Percentiles rank a stretch among this genome's conserved stretches.
These are phyloP conservation scores for Aspergillus cristatus DNA, from an alignment of 495 filamentous ascomycete species.

Conservation along the genomic window DNA sequence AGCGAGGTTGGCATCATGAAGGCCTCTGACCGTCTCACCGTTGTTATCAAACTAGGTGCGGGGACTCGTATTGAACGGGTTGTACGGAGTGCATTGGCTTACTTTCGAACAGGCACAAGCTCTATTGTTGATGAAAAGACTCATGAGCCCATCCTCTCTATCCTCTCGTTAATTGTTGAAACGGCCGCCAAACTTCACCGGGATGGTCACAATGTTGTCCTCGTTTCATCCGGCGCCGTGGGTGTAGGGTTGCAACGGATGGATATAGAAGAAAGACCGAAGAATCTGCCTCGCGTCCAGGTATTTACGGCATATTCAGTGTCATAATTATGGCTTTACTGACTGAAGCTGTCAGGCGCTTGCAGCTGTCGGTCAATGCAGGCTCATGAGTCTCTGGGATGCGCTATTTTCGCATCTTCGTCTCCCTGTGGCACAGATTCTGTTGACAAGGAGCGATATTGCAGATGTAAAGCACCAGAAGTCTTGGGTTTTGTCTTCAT, in stretches of 20 bases:
- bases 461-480: slow-evolving; percentile 59
- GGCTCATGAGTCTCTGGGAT: slow-evolving; percentile 94
- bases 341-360: slow-evolving; percentile 52
- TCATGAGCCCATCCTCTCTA: slow-evolving; percentile 93
- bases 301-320: slow-evolving; percentile 23
- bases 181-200: slow-evolving; percentile 75
- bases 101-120: slow-evolving; percentile 62
- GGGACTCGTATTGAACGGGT: slow-evolving; percentile 14
- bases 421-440: slow-evolving; percentile 87
- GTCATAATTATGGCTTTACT: not conserved
- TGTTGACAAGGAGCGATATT: slow-evolving; percentile 95
- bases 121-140: slow-evolving; percentile 96
- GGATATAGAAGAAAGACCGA: slow-evolving; percentile 82
- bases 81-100: slow-evolving; percentile 3
- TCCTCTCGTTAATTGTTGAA: slow-evolving; percentile 82
- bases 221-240: slow-evolving; percentile 95
- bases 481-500: not conserved
- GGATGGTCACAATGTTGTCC: slow-evolving; percentile 87
- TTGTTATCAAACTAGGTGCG: slow-evolving; percentile 93
- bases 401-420: slow-evolving; percentile 76
- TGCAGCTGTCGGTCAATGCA: slow-evolving; percentile 92
- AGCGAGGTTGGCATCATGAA: slow-evolving; percentile 12
- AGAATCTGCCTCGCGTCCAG: slow-evolving; percentile 77
- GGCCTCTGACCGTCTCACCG: slow-evolving; percentile 42
- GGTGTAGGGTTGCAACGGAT: slow-evolving; percentile 84